A percentile compares a stretch with the other conserved stretches of the same genome.
Conservation (phyloP, 371 early-diverging fungal species). For the Lichtheimia corymbifera region DNA sequence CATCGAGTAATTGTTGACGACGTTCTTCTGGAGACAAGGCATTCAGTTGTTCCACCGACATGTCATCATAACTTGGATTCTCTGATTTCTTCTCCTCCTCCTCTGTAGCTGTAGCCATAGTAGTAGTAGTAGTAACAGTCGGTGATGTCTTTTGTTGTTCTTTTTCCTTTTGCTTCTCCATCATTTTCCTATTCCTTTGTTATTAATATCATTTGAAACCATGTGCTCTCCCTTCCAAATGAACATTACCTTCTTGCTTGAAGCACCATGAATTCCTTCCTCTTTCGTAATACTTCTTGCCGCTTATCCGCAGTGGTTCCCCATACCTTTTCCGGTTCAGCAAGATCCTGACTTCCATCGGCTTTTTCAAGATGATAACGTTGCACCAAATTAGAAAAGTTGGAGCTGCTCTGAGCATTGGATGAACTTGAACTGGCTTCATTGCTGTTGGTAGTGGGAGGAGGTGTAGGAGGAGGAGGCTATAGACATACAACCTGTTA, state of each 20-base stretch:
- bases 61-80: conserved; percentile 28
- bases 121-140: neutral
- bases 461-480: conserved; percentile 24
- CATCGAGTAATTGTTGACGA: conserved; percentile 45
- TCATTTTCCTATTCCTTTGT: conserved; percentile 29
- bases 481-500: neutral
- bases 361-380: conserved; percentile 56
- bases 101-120: neutral
- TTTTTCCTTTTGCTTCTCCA: conserved; percentile 29
- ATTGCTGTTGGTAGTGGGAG: conserved; percentile 18
- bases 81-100: neutral
- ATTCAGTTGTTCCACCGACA: conserved; percentile 51
- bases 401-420: conserved; percentile 31
- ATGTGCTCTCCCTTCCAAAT: neutral
- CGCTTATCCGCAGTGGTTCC: conserved; percentile 72
- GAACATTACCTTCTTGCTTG: conserved; percentile 77
- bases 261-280: conserved; percentile 88
- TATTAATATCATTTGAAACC: neutral
- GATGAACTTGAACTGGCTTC: conserved; percentile 40
- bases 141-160: neutral
- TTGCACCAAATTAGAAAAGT: conserved; percentile 48
- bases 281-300: conserved; percentile 72
- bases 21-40: conserved; percentile 40
- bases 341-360: conserved; percentile 33
- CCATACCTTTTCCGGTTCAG: conserved; percentile 79